Base-by-base conservation (phyloP, 2,329 filamentous ascomycete genomes). In the Fusarium ramigenum region DNA sequence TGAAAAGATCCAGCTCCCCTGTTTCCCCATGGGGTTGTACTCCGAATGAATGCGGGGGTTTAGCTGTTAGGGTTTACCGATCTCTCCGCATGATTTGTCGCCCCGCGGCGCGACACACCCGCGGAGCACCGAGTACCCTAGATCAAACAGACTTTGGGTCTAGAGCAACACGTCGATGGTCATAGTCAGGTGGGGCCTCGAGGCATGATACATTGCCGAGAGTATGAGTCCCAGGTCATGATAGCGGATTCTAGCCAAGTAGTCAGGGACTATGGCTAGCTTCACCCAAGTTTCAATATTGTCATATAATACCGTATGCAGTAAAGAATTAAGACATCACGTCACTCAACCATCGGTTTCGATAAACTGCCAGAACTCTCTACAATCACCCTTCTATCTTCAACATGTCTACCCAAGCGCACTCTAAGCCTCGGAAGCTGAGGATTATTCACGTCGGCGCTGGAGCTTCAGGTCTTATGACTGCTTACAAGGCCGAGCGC, bases 321-420 rank as follows among this genome's bases (percentile, higher is more conserved):
- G 32, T 21, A 10, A 37, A 37, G 12, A 21, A 39, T 39, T 4
- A 1, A 21, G 9, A 19, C 9, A 19, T 21, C 37, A 3, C 0
- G 18, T 7, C 2, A 21, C 0, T 39, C 18, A 19, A 21, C 9
- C 11, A 39, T 19, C 37, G 0, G 0, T 14, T 1, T 4, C 3
- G 2, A 37, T 21, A 1, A 21, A 53, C 9, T 12, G 4, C 7
- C 0, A 37, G 10, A 15, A 16, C 5, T 21, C n/a, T 12, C 36
- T 21, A 12, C 11, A 0, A 10, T 7, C 23, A 21, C 0, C 18
- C 9, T 11, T 25, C 0, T 16, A 37, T 8, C 3, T 21, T 11
- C 23, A 37, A 53, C 4, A 53, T 53, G 34, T 36, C 34, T 2
- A 25, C 34, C 18, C 49, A 53, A 37, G 34, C 23, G 5, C 34